Evolutionary conservation across 108 stramenopile genomes (phyloP).

Genomic region (Mediolabrus comicus): DNA sequence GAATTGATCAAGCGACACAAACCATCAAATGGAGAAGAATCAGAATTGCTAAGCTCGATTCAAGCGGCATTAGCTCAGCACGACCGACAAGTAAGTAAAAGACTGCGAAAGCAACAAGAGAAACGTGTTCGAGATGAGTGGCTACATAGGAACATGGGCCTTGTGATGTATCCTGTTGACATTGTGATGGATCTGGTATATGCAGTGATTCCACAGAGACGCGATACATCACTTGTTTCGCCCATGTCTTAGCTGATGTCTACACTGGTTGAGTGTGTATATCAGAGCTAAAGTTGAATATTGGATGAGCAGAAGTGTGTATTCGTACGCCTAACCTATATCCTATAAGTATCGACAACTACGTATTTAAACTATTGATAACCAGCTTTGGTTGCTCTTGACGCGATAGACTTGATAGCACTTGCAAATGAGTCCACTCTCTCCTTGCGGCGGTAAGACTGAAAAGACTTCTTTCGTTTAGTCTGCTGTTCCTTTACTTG

Average conservation of each 20-base stretch:
- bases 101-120: background rate
- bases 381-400: background rate
- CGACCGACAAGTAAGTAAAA: background rate
- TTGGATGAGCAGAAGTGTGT: too few relatives aligned
- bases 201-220: constrained; percentile 13
- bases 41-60: background rate
- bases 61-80: background rate
- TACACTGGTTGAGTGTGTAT: background rate
- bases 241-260: background rate
- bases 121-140: constrained; percentile 12
- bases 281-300: background rate
- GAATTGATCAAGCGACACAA: constrained; percentile 4
- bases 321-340: too few relatives aligned
- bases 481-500: background rate
- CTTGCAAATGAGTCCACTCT: background rate
- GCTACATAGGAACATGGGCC: constrained; percentile 10
- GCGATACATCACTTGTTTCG: background rate
- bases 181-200: background rate
- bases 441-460: background rate
- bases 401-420: background rate
- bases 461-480: background rate
- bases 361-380: too few relatives aligned
- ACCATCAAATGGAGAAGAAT: background rate
- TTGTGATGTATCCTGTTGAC: constrained; percentile 10
- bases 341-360: too few relatives aligned